phyloP scores from a whole-genome alignment of 805 yeast genomes.

The Wickerhamomyces subpelliculosus region DNA sequence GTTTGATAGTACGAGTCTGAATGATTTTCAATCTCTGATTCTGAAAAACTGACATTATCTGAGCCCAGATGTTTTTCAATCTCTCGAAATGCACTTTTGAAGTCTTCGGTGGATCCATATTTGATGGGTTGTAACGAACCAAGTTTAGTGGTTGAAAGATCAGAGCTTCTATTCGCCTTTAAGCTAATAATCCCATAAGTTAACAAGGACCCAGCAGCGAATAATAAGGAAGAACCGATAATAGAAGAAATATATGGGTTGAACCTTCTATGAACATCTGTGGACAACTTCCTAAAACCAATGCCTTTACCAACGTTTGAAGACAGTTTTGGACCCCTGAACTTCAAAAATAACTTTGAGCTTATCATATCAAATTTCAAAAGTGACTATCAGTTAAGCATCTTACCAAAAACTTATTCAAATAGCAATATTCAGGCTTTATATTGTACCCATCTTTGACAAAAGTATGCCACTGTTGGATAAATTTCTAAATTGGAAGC shows the following conservation, averaged over 20 bases:
- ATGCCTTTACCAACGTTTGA: too few species aligned
- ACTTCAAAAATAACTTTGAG: too few species aligned
- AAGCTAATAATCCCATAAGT: neutral
- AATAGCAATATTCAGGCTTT: neutral
- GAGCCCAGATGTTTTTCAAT: conserved; percentile 32
- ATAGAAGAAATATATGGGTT: too few species aligned
- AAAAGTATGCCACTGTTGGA: neutral
- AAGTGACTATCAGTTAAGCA: too few species aligned
- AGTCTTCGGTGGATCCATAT: conserved; percentile 32
- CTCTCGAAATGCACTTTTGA: conserved; percentile 34
- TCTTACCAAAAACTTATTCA: neutral
- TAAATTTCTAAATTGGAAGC: neutral
- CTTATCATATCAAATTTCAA: too few species aligned
- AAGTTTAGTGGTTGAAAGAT: conserved; percentile 28
- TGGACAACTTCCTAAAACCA: too few species aligned
- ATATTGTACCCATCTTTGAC: too few species aligned
- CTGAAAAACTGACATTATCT: conserved; percentile 25
- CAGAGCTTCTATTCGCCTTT: neutral
- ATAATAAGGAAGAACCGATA: too few species aligned
- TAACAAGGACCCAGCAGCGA: neutral
- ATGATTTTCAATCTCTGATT: conserved; percentile 41
- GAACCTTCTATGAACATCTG: too few species aligned
- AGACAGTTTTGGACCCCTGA: too few species aligned
- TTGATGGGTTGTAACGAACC: conserved; percentile 28
- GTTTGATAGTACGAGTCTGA: conserved; percentile 56